phyloP scores from a whole-genome alignment of 345 rosid species.

The Lepidium aucheri region DNA sequence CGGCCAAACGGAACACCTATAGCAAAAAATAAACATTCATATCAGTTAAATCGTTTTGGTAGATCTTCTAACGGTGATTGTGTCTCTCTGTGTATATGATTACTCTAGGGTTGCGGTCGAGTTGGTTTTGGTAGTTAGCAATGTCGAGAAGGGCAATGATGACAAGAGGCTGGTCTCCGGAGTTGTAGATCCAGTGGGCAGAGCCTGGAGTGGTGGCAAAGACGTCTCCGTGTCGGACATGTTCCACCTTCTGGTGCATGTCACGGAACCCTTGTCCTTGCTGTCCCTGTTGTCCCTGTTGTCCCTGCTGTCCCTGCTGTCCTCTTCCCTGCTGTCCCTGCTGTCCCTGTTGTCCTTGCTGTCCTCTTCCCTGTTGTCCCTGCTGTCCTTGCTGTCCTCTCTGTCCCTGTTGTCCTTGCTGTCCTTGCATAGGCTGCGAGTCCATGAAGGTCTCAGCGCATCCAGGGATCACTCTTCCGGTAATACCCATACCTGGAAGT shows the following conservation, averaged over 20 bases:
- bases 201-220: conserved; percentile 38
- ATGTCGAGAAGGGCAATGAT: conserved; percentile 31
- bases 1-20: conserved; percentile 61
- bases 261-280: conserved; percentile 26
- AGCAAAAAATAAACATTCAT: background rate
- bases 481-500: conserved; percentile 35
- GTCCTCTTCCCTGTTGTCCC: background rate
- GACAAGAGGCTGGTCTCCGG: conserved; percentile 35
- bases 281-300: background rate
- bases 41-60: background rate
- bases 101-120: conserved; percentile 60
- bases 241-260: conserved; percentile 42
- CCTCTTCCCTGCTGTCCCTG: conserved; percentile 16
- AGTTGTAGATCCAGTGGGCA: conserved; percentile 43
- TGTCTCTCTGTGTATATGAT: background rate
- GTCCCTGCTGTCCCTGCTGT: conserved; percentile 8
- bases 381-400: background rate
- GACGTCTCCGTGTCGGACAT: conserved; percentile 34
- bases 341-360: conserved; percentile 4
- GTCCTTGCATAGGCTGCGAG: conserved; percentile 28
- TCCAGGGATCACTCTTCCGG: conserved; percentile 40
- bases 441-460: conserved; percentile 64
- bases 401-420: conserved; percentile 19
- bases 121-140: conserved; percentile 50
- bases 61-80: background rate